A percentile compares a stretch with the other conserved stretches of the same genome.
Conservation (phyloP, 192 early-diverging fungal genomes). For the Coemansia sp. region DNA sequence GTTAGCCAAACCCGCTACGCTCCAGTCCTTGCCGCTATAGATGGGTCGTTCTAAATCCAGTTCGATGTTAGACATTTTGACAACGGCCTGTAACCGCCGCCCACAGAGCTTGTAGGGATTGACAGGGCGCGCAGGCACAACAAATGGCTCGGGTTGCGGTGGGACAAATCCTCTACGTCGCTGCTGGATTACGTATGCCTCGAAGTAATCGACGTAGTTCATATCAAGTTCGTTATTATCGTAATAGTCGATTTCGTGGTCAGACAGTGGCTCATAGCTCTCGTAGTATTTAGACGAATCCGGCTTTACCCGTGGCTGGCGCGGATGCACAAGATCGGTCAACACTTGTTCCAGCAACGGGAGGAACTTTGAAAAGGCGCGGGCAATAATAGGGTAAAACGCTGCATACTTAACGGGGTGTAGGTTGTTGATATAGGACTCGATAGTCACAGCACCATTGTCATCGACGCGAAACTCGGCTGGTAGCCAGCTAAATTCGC, state of each 20-base stretch:
- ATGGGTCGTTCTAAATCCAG: constrained; percentile 58
- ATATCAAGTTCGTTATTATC: too few relatives aligned
- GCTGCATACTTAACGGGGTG: constrained; percentile 55
- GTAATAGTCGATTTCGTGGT: background rate
- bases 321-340: constrained; percentile 18
- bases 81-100: constrained; percentile 30
- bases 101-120: constrained; percentile 33
- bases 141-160: constrained; percentile 42
- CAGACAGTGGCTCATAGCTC: background rate
- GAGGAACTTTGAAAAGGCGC: constrained; percentile 56
- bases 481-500: constrained; percentile 60
- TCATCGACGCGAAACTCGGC: constrained; percentile 58
- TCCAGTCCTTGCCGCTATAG: constrained; percentile 56
- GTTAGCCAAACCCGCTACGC: constrained; percentile 62
- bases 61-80: constrained; percentile 62
- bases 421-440: constrained; percentile 77
- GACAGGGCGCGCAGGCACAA: constrained; percentile 17
- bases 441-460: constrained; percentile 47
- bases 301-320: background rate
- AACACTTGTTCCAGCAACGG: constrained; percentile 64
- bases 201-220: background rate
- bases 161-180: constrained; percentile 13
- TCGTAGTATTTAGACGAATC: background rate
- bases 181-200: background rate
- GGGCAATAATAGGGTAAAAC: constrained; percentile 56